Percentiles rank a stretch among this genome's conserved stretches.
These are phyloP conservation scores for Neonectria sp. DNA, from an alignment of 2,329 filamentous ascomycete species.

Conservation along the genomic window DNA sequence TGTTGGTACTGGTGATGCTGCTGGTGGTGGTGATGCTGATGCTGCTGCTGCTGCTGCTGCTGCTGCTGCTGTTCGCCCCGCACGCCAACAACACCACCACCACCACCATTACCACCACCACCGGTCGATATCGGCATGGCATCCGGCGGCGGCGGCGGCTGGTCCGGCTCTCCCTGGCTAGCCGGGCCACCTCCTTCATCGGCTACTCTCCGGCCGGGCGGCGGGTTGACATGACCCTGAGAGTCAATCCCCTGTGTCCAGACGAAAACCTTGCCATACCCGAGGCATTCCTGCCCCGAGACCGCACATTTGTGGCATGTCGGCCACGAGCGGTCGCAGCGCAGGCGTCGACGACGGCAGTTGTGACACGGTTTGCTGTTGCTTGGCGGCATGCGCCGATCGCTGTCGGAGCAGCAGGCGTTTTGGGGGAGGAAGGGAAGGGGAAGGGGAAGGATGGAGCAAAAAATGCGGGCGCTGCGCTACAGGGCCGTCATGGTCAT, in stretches of 20 bases:
- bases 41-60: constrained; percentile 19
- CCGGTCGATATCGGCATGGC: constrained; percentile 27
- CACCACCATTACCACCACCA: too few species aligned
- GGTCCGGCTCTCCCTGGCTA: constrained; percentile 11
- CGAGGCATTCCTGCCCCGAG: constrained; percentile 71
- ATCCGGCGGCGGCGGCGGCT: constrained; percentile 23
- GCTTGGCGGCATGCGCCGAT: constrained; percentile 54
- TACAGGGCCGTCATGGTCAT: constrained; percentile 32
- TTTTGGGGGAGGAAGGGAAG: constrained; percentile 17
- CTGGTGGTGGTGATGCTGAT: constrained; percentile 12
- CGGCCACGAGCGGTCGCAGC: constrained; percentile 73
- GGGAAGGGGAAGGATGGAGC: constrained; percentile 12
- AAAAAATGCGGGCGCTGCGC: constrained; percentile 32
- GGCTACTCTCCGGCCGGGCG: constrained; percentile 42
- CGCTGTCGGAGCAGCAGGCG: constrained; percentile 45
- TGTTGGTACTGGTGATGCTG: constrained; percentile 8
- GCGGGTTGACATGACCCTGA: constrained; percentile 61
- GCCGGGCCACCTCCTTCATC: constrained; percentile 37
- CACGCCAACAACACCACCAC: neutral
- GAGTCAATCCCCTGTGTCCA: constrained; percentile 70
- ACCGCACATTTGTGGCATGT: constrained; percentile 72
- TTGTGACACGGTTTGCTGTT: constrained; percentile 70
- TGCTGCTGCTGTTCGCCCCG: constrained; percentile 20
- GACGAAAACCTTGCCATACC: constrained; percentile 73
- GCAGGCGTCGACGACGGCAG: constrained; percentile 72